Evolutionary conservation across 1,284 basidiomycete genomes (phyloP).

Genomic region (Microbotryomycetes sp.): DNA sequence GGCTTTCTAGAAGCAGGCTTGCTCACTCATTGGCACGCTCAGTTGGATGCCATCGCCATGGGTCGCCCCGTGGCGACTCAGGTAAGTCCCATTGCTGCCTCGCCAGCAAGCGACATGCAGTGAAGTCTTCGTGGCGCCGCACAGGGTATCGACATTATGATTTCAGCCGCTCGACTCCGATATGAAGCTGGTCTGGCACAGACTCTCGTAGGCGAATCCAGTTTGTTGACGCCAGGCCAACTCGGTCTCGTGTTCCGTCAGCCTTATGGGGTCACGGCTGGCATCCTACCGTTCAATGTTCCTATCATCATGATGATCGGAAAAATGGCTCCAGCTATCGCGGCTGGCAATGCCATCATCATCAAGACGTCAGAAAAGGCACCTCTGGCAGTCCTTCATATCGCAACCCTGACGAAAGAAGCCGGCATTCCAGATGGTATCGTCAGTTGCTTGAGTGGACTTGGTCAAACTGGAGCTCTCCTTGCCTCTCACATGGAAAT

Average conservation of each 20-base stretch:
- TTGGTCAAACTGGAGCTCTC: conserved; percentile 16
- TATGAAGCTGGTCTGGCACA: conserved; percentile 8
- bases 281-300: conserved; percentile 30
- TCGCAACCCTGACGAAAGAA: conserved; percentile 30
- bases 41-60: conserved; percentile 14
- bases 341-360: conserved; percentile 33
- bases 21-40: background rate
- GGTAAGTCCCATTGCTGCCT: no score
- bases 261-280: conserved; percentile 25
- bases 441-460: conserved; percentile 21
- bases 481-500: conserved; percentile 32
- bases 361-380: conserved; percentile 35
- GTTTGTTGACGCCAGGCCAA: conserved; percentile 11
- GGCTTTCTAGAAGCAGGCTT: no score
- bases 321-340: conserved; percentile 36
- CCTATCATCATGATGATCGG: conserved; percentile 29
- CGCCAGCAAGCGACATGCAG: no score
- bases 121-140: no score
- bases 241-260: conserved; percentile 12
- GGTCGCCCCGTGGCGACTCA: conserved; percentile 6
- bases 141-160: background rate
- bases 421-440: conserved; percentile 36
- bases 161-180: background rate
- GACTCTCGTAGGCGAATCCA: conserved; percentile 14
- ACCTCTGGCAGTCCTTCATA: conserved; percentile 27